These are phyloP conservation scores for Chaetomiaceae sp. DNA, from an alignment of 2,329 filamentous ascomycete genomes.

Conservation along the genomic window DNA sequence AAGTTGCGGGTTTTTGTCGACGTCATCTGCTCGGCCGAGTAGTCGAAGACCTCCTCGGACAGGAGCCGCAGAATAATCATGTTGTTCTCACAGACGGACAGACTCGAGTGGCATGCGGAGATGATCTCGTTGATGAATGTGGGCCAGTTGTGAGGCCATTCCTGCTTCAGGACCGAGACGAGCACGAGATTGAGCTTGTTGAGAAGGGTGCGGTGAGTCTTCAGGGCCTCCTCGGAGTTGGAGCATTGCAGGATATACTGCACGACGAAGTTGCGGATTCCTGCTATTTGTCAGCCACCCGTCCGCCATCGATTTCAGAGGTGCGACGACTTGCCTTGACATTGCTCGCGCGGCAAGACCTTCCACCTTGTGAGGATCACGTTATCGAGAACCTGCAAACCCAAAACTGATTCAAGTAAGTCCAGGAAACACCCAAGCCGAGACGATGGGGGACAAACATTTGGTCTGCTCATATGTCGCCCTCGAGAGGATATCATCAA, in stretches of 20 bases:
- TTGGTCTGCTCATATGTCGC: slow-evolving; percentile 94
- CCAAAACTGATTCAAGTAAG: slow-evolving; percentile 62
- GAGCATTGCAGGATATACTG: slow-evolving; percentile 97
- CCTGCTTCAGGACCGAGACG: slow-evolving; percentile 96
- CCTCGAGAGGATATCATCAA: slow-evolving; percentile 93
- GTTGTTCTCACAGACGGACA: slow-evolving; percentile 99
- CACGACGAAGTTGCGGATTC: slow-evolving; percentile 98
- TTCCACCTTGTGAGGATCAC: slow-evolving; percentile 99
- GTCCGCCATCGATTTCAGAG: neutral
- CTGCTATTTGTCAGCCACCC: slow-evolving; percentile 43
- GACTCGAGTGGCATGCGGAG: slow-evolving; percentile 86
- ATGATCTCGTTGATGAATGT: slow-evolving; percentile 99
- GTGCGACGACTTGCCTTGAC: slow-evolving; percentile 61
- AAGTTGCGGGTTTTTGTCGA: slow-evolving; percentile 92
- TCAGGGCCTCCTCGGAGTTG: slow-evolving; percentile 80
- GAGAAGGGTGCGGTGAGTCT: slow-evolving; percentile 78
- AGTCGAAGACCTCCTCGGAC: slow-evolving; percentile 98
- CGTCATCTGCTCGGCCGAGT: slow-evolving; percentile 99
- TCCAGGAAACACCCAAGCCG: slow-evolving; percentile 6
- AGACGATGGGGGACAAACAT: slow-evolving; percentile 55
- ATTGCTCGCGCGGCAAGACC: slow-evolving; percentile 91
- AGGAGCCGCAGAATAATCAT: slow-evolving; percentile 95
- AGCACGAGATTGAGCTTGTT: slow-evolving; percentile 99
- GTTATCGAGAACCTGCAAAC: slow-evolving; percentile 93
- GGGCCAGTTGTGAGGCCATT: slow-evolving; percentile 99